Evolutionary conservation across 2,329 filamentous ascomycete species (phyloP), one percentile per base, ranked within the genome.

Genomic region (Fusarium citri): DNA sequence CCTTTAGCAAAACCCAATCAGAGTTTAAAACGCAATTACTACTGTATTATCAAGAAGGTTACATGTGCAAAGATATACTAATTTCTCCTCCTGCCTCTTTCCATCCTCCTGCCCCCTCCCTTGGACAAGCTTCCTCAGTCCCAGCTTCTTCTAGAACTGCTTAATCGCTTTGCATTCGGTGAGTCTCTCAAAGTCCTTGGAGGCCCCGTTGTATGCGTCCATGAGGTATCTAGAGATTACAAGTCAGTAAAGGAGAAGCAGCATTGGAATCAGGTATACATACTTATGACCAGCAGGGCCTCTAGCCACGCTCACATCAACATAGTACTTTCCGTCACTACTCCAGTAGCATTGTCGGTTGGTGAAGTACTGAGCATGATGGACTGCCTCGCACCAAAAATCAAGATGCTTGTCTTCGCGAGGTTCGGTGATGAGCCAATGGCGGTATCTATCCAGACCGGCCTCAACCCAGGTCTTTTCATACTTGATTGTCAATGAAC

Each of bases 401-500:
- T 60, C 2, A 9, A 57, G 57, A 46, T 60, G 51, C 4, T 2
- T 22, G 11, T 57, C 51, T 5, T 60, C 20, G 31, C 57, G 51
- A 42, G 51, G 57, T 3, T 20, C 25, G 11, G 57, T 60, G 18
- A 60, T 41, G 2, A 60, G 57, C 57, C 57, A 60, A 3, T 41
- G 37, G 23, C 57, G 51, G 9, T 60, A 60, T 16, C 57, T 40
- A 1, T 60, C 57, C 25, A 60, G 0, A 8, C 51, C 57, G 6
- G 2, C 6, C 42, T 60, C 23, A 0, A 60, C 57, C 5, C 8
- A 60, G 18, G 9, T 7, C 18, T 23, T 48, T 2, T 6, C 23
- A 14, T 60, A 60, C 23, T 47, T 34, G 18, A 57, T 28, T 5
- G 57, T 57, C 31, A 57, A n/a, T 14, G 41, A 57, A 23, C 57